Percentiles rank a stretch among this genome's conserved stretches.
Conservation (phyloP, 768 basidiomycete species). For the Paxillus involutus region DNA sequence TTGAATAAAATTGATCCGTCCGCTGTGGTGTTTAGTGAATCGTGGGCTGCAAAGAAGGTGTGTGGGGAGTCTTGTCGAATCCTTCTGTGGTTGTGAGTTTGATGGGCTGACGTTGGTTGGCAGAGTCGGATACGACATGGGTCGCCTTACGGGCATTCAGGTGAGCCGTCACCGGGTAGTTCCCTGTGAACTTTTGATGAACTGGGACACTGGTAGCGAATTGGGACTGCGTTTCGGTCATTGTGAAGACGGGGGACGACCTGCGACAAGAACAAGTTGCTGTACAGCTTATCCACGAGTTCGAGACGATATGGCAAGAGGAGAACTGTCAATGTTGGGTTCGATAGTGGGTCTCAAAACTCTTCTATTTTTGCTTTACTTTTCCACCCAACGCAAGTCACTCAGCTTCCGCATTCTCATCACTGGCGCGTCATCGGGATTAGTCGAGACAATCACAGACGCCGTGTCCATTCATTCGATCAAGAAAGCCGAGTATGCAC, state of each 20-base stretch:
- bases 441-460: conserved; percentile 98
- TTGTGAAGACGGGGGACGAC: conserved; percentile 98
- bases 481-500: conserved; percentile 97
- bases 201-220: conserved; percentile 43
- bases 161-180: conserved; percentile 37
- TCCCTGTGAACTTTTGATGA: conserved; percentile 2
- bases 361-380: neutral
- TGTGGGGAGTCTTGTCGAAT: conserved; percentile 4
- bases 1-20: conserved; percentile 95
- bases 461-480: conserved; percentile 99
- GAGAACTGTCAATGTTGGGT: conserved; percentile 93
- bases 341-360: conserved; percentile 63
- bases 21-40: conserved; percentile 93
- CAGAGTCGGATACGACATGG: conserved; percentile 87
- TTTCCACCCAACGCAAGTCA: neutral
- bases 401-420: conserved; percentile 92
- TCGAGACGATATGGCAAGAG: conserved; percentile 92
- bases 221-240: conserved; percentile 93
- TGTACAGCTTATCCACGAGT: conserved; percentile 90
- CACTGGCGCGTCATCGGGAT: conserved; percentile 87
- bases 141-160: conserved; percentile 96
- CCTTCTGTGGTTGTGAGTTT: neutral
- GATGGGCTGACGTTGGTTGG: conserved; percentile 1
- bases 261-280: conserved; percentile 97
- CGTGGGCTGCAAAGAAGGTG: conserved; percentile 93